phyloP scores from a whole-genome alignment of 805 yeast genomes.

The Sugiyamaella marilandica region DNA sequence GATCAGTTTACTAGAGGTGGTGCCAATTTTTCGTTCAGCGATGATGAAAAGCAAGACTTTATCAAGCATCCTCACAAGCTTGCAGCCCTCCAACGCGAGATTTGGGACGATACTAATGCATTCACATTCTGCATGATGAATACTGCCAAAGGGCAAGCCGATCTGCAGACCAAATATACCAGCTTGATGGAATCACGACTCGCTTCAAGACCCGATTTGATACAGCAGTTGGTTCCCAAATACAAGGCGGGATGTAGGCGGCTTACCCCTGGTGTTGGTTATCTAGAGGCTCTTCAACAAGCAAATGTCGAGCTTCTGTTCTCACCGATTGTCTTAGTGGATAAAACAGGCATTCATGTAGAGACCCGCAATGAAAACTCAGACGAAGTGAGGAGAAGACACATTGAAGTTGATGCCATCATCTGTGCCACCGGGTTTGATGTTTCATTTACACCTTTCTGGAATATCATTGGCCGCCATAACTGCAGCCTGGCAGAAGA shows the following conservation, averaged over 20 bases:
- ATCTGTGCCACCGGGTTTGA: slow-evolving; percentile 18
- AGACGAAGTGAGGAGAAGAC: slow-evolving; percentile 24
- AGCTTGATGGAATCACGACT: slow-evolving; percentile 4
- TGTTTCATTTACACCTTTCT: slow-evolving; percentile 10
- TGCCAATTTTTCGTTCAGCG: slow-evolving; percentile 13
- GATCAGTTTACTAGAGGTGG: background rate
- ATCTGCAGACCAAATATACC: background rate
- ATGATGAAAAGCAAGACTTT: slow-evolving; percentile 15
- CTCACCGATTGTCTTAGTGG: background rate
- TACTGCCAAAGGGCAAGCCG: slow-evolving; percentile 6
- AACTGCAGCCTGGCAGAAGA: slow-evolving; percentile 10
- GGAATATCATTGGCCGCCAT: slow-evolving; percentile 12
- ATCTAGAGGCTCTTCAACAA: slow-evolving; percentile 20
- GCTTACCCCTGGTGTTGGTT: slow-evolving; percentile 23
- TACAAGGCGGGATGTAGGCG: slow-evolving; percentile 24
- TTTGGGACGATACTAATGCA: slow-evolving; percentile 4
- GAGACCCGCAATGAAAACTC: slow-evolving; percentile 15
- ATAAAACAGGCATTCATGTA: slow-evolving; percentile 10
- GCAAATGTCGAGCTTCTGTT: slow-evolving; percentile 19
- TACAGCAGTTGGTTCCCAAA: slow-evolving; percentile 18
- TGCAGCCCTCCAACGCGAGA: background rate
- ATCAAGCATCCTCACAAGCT: slow-evolving; percentile 1
- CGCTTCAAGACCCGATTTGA: background rate
- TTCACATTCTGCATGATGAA: slow-evolving; percentile 8
- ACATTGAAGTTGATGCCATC: slow-evolving; percentile 17